Evolutionary conservation across 257 asterid genomes (phyloP), one percentile per base, ranked within the genome.

Genomic region (Ajuga chamaepitys): DNA sequence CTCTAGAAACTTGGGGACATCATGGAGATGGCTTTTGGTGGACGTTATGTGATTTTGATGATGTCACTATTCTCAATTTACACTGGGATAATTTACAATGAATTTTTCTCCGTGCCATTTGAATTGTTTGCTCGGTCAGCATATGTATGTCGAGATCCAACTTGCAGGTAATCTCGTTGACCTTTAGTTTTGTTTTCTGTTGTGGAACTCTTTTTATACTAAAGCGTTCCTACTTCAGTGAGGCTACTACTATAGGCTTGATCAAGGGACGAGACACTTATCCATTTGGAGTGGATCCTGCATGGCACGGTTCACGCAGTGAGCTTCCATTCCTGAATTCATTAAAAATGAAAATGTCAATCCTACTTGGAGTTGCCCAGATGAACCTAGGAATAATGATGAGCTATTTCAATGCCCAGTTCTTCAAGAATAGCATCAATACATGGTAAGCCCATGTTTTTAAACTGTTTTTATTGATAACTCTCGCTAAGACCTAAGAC

Each of bases 281-380:
- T 67, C 95, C 99, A 37, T 90, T 94, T 69, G 99, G 99, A 30
- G 88, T 83, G 64, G 99, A 94, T 79, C 99, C 99, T 74, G 95
- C 81, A 52, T 94, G 99, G 99, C 89, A 94, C 71, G 98, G 99
- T 61, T 7, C 91, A 51, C 96, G 99, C 58, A 94, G 95, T 73
- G 99, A 94, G 75, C 76, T 94, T 77, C 95, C 99, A 25, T 88
- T 88, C 76, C 95, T 94, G 12, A 94, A 94, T 74, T 94, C 99
- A 41, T 73, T 90, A 66, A 94, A 90, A 82, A 94, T 94, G 99
- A 94, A 94, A 78, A 83, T 94, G 99, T 94, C 99, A n/a, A 90
- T 94, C 70, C 93, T 94, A 44, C 74, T 94, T 62, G 99, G 99
- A 61, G 98, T 94, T 76, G 80, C 96, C 74, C 99, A 94, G 81